Base-by-base conservation (phyloP, 768 basidiomycete species). In the Mycena maculata region DNA sequence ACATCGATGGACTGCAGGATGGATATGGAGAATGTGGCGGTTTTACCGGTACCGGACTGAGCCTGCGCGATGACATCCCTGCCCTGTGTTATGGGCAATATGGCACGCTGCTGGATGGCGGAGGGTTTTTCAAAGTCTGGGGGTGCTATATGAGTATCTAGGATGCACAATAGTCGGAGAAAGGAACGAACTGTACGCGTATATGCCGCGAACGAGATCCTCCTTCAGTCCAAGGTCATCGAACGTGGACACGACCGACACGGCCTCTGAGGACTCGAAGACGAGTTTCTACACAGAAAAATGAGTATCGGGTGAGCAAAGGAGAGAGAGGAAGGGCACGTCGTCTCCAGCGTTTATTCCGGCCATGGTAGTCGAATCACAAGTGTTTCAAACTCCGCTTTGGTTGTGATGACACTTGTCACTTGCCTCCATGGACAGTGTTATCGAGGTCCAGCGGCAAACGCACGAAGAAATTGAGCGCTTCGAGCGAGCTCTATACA, bases 21-120 rank as follows among this genome's bases (percentile, higher is more conserved):
- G 72, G 96, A 93, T 78, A 99, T 98, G 72, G 96, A 96, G 83
- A 98, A 98, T 22, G 97, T 98, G 8, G 97, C 97, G 12, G 97
- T 99, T 94, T 99, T 99, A 87, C 97, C 97, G 39, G 97, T 98
- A 78, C 97, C 97, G 36, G 96, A 98, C 83, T 99, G 97, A 45
- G 97, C 97, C 84, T 98, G 97, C 38, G 97, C 97, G 78, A 99
- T 98, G 67, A 98, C 97, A 86, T 99, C 97, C 71, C 96, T 91
- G 30, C 94, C 94, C 83, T 94, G 92, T 53, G 90, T 94, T 76
- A 99, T 97, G 56, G 97, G 97, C 65, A 97, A 84, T 80, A 99
- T 98, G 53, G 97, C 97, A 71, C 96, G 92, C 82, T 98, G 95
- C 83, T 99, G 97, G 76, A 99, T 98, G 67, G 97, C 96, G 67